Evolutionary conservation across 2,329 filamentous ascomycete genomes (phyloP).

Genomic region (Fusarium sp.): DNA sequence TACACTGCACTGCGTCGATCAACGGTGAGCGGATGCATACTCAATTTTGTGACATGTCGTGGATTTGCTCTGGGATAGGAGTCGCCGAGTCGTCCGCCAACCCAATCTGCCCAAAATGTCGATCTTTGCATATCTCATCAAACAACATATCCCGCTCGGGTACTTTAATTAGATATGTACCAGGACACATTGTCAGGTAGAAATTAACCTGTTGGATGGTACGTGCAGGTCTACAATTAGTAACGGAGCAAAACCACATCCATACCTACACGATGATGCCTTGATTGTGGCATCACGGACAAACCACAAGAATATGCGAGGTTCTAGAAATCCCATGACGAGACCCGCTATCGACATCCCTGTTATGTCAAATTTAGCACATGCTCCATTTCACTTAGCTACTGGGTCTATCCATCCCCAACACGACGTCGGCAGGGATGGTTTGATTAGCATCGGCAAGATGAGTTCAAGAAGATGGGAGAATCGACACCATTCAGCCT

Average conservation of each 20-base stretch:
- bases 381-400: constrained; percentile 27
- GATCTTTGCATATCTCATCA: constrained; percentile 33
- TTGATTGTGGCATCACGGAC: constrained; percentile 22
- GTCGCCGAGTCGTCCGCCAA: not conserved
- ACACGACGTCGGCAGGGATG: constrained; percentile 37
- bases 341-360: constrained; percentile 35
- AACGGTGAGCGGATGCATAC: not conserved
- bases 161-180: constrained; percentile 32
- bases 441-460: constrained; percentile 22
- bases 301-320: constrained; percentile 20
- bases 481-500: constrained; percentile 30
- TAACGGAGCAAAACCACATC: constrained; percentile 1
- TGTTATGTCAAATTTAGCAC: constrained; percentile 48
- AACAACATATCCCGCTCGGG: constrained; percentile 7
- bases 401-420: constrained; percentile 28
- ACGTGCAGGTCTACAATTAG: constrained; percentile 1
- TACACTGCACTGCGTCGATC: not conserved
- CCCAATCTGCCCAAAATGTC: constrained; percentile 13
- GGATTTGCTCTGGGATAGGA: constrained; percentile 5
- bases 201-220: constrained; percentile 1
- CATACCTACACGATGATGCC: constrained; percentile 2
- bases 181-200: constrained; percentile 1
- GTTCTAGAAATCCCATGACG: constrained; percentile 34
- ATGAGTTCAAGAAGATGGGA: constrained; percentile 18
- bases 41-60: constrained; percentile 1